These are phyloP conservation scores for Ilyonectria destructans DNA, from an alignment of 2,329 filamentous ascomycete genomes.

Conservation along the genomic window DNA sequence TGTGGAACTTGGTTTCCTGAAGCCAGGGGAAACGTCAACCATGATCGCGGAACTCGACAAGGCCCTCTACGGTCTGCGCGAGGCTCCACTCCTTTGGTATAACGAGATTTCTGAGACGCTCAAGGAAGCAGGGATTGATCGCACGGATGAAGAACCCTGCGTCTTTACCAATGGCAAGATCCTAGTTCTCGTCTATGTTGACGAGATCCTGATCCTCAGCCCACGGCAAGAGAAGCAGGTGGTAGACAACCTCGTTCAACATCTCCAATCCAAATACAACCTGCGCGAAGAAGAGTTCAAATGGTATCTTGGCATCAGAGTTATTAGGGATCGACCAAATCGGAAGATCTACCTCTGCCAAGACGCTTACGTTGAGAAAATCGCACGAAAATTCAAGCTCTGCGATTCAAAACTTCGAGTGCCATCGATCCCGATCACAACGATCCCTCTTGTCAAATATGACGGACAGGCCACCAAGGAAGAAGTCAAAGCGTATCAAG, in stretches of 20 bases:
- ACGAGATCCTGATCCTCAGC: too few relatives aligned
- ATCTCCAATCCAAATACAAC: too few relatives aligned
- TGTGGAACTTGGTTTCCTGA: neutral
- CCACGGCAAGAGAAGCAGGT: too few relatives aligned
- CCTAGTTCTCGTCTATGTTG: too few relatives aligned
- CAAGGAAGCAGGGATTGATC: neutral
- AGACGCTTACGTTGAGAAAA: neutral
- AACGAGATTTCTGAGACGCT: neutral
- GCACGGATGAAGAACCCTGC: too few relatives aligned
- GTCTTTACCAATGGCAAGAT: too few relatives aligned
- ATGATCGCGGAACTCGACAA: constrained; percentile 3
- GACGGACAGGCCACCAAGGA: neutral
- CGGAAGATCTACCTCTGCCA: neutral
- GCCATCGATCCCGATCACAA: too few relatives aligned
- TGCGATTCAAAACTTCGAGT: neutral
- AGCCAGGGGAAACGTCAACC: neutral
- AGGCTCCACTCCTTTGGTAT: neutral
- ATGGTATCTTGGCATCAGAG: neutral
- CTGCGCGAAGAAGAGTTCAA: too few relatives aligned
- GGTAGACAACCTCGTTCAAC: too few relatives aligned
- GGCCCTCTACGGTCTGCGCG: constrained; percentile 10
- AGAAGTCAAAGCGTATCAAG: neutral
- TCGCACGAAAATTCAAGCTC: neutral
- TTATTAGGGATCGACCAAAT: neutral
- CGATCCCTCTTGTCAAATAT: too few relatives aligned